Evolutionary conservation across 2,329 filamentous ascomycete genomes (phyloP), one percentile per base, ranked within the genome.

Genomic region (Ilyonectria robusta): DNA sequence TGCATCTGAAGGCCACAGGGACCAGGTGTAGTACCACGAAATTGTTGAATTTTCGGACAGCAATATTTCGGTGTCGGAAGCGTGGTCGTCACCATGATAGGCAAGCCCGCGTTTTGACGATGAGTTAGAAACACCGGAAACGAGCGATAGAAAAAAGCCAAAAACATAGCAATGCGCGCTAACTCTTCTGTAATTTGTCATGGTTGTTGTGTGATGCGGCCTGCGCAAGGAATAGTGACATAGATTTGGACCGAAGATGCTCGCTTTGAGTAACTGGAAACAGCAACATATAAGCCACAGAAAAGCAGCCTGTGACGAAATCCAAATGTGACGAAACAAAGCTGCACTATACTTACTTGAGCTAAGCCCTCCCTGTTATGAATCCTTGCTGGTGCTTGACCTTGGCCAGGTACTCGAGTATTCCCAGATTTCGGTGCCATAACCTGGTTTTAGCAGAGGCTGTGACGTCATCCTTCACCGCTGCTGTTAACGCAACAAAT

Each of bases 11-110:
- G 78, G 74, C 65, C 76, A 75, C 1, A 78, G 76, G 0, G 81
- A 82, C 81, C 82, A 84, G 0, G 81, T 84, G 60, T 82, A 84
- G 68, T 84, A 84, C 82, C 82, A 84, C 0, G 76, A 70, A 13
- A 84, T 77, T 7, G 79, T 74, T 0, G 82, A 83, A 26, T 79
- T 73, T 17, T 76, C 72, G 0, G 81, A 83, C 1, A 79, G 62
- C 1, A 84, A 61, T 1, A 83, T 71, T n/a, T 75, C 64, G 46
- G 76, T 77, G 60, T 84, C 82, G 0, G 77, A 67, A 15, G 75
- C 48, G 13, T 76, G 72, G 4, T 73, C 65, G n/a, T 76, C 75
- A 13, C 71, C 75, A 4, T 69, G 66, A 23, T 68, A 76, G 1
- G 73, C 75, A 1, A 76, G 70, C 0, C 75, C 75, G 10, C 74